Evolutionary conservation across 805 yeast species (phyloP).

Genomic region (Saccharomycopsis javanensis): DNA sequence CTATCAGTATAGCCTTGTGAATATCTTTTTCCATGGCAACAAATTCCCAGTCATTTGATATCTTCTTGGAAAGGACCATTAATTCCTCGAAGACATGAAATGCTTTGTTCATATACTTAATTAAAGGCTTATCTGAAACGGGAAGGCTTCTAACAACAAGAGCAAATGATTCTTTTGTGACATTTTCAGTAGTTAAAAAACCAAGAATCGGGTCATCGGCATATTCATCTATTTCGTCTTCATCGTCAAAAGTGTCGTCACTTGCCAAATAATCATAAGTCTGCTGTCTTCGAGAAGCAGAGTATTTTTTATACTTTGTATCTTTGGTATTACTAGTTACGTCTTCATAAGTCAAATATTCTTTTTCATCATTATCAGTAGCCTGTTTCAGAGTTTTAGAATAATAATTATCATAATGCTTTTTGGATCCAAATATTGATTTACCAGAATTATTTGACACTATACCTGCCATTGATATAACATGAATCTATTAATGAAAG

Average conservation of each 20-base stretch:
- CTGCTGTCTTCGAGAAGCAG: background rate
- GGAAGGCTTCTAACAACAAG: slow-evolving; percentile 15
- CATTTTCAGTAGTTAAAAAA: slow-evolving; percentile 10
- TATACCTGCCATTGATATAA: background rate
- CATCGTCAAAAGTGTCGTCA: background rate
- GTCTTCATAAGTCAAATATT: background rate
- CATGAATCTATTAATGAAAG: background rate
- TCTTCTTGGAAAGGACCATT: background rate
- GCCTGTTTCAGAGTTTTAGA: background rate
- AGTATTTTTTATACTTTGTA: background rate
- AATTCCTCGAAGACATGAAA: slow-evolving; percentile 7
- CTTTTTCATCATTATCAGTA: background rate
- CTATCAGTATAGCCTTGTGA: background rate
- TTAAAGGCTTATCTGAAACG: slow-evolving; percentile 16
- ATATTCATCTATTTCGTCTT: slow-evolving; percentile 13
- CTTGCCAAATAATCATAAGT: background rate
- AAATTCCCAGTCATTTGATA: slow-evolving; percentile 17
- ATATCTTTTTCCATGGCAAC: slow-evolving; percentile 15
- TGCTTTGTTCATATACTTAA: slow-evolving; percentile 18
- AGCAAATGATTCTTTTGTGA: slow-evolving; percentile 9
- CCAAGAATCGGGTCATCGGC: slow-evolving; percentile 15
- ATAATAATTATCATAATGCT: background rate
- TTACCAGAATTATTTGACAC: background rate
- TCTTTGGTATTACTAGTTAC: background rate
- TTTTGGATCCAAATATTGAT: background rate